Evolutionary conservation across 139 green algal species (phyloP), one percentile per base, ranked within the genome.

Genomic region (Trebouxia sp.): DNA sequence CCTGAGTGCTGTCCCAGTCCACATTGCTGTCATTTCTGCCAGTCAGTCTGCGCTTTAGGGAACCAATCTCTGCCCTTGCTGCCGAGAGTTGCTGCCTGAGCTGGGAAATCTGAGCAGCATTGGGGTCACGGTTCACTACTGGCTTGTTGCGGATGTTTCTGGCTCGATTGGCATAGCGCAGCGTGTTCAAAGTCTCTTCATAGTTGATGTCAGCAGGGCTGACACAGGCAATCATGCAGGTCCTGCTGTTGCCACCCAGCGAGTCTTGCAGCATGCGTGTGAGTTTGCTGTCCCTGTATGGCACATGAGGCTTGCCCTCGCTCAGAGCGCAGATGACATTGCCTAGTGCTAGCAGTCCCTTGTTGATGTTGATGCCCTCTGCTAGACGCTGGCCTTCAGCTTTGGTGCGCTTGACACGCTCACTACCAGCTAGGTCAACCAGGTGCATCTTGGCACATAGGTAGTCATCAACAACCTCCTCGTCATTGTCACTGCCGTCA

Each of bases 241-340:
- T 98, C n/a, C 95, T 87, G 79, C 80, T 90, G 90, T 98, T 98
- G 80, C 96, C 95, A 24, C 95, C 95, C 65, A 98, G 83, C 1
- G 91, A 96, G 80, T 98, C 95, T 92, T 98, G 94, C 69, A 77
- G 69, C 79, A 99, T 93, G 20, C 97, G 91, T 3, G 97, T 99
- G 1, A 99, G 93, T 88, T 98, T 98, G 62, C 83, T 94, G 88
- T 99, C 93, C 28, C 97, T 87, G 86, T 96, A 97, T 9, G 93
- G 93, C 32, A 97, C 88, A 77, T 95, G 91, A 28, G 65, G 56
- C 75, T 97, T 92, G 56, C 87, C 84, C 80, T 98, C 96, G 9
- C 91, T 90, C 38, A 99, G 92, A 5, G 97, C 94, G 70, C 89
- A 95, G 85, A 99, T 99, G 26, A 99, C 96, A 79, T 99, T 99